phyloP scores from a whole-genome alignment of 208 protist species.

The Leishmania amazonensis region DNA sequence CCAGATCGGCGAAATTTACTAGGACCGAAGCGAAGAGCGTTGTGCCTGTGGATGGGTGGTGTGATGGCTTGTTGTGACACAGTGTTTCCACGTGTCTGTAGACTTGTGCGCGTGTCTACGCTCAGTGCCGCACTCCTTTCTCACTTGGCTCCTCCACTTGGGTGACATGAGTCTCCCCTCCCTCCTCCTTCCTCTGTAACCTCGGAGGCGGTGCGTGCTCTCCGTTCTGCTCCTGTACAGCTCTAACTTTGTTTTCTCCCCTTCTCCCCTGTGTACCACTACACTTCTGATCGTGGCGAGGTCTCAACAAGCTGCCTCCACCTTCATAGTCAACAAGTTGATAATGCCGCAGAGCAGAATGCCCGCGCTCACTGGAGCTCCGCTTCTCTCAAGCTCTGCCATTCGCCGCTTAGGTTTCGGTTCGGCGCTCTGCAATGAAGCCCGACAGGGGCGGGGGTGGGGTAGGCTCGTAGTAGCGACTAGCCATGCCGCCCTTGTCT shows the following conservation, averaged over 20 bases:
- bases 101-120: neutral
- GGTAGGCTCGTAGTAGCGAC: neutral
- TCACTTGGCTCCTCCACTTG: neutral
- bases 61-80: neutral
- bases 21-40: neutral
- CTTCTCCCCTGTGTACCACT: constrained; percentile 1
- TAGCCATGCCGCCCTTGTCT: neutral
- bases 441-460: neutral
- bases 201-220: neutral
- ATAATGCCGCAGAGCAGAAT: neutral
- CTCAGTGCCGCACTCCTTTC: neutral
- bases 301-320: neutral
- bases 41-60: neutral
- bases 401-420: neutral
- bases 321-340: neutral
- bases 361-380: neutral
- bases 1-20: constrained; percentile 31
- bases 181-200: neutral
- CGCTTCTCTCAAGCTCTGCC: neutral
- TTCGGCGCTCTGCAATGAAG: neutral
- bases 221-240: neutral
- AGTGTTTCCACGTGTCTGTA: neutral
- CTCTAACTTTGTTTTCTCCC: neutral
- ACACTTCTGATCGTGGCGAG: neutral
- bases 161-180: neutral